Evolutionary conservation across 129 eudicot genomes (phyloP).

Genomic region (Arctium minus): DNA sequence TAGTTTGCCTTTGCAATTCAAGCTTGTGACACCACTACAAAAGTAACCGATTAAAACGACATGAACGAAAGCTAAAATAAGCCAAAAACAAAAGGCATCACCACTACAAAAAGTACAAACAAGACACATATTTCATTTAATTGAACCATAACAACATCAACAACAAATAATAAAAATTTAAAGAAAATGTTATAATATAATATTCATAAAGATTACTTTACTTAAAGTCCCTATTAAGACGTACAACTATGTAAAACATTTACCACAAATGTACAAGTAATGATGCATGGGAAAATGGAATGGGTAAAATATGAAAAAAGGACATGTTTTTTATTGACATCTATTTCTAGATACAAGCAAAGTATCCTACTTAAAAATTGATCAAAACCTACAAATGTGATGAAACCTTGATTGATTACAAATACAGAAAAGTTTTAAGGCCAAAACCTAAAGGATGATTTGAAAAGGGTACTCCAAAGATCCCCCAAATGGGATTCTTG

Average conservation of each 20-base stretch:
- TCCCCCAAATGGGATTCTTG: constrained; percentile 21
- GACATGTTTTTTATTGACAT: constrained; percentile 24
- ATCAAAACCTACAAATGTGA: constrained; percentile 15
- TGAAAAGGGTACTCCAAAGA: constrained; percentile 19
- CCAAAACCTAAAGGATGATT: constrained; percentile 20
- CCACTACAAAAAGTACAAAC: background rate
- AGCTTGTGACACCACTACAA: background rate
- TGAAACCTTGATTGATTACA: constrained; percentile 22
- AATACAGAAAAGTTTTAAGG: constrained; percentile 7
- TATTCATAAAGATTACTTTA: background rate
- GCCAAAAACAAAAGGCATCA: background rate
- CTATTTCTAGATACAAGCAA: constrained; percentile 26
- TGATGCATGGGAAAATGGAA: background rate
- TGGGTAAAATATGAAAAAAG: constrained; percentile 7
- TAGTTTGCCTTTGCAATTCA: background rate
- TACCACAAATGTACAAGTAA: background rate
- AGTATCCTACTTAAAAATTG: constrained; percentile 15
- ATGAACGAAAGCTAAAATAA: background rate
- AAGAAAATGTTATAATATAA: background rate
- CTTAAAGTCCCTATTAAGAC: background rate
- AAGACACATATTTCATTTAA: background rate
- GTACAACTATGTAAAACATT: background rate
- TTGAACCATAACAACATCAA: too few species aligned
- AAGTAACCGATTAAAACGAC: background rate
- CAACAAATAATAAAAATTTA: background rate